Evolutionary conservation across 148 eudicot genomes (phyloP).

Genomic region (Silene uniflora): DNA sequence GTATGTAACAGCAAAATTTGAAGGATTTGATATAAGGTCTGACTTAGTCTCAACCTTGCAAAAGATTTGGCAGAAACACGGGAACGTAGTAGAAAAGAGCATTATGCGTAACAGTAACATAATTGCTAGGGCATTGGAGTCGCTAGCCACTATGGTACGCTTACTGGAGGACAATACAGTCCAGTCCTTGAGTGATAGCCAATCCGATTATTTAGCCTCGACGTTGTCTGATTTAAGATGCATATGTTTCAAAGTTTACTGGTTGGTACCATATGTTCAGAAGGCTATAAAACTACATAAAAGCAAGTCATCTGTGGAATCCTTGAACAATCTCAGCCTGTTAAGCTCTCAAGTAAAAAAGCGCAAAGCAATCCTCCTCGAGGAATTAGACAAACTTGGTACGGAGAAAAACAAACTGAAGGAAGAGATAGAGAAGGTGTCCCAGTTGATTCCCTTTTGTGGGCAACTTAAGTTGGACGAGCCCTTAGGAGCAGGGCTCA

Average conservation of each 20-base stretch:
- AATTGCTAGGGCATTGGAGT: constrained; percentile 14
- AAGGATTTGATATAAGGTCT: constrained; percentile 6
- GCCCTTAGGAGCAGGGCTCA: constrained; percentile 5
- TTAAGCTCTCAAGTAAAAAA: not conserved
- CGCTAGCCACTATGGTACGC: constrained; percentile 15
- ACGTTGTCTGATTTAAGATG: constrained; percentile 15
- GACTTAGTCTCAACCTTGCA: constrained; percentile 14
- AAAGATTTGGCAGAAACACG: constrained; percentile 22
- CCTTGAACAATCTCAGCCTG: not conserved
- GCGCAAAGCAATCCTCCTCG: not conserved
- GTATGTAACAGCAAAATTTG: not conserved
- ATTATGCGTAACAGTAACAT: constrained; percentile 1
- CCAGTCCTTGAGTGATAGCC: constrained; percentile 4
- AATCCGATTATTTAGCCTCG: constrained; percentile 15
- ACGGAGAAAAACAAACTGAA: constrained; percentile 6
- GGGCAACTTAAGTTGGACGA: constrained; percentile 10
- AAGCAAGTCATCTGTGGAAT: constrained; percentile 10
- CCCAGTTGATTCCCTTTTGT: not conserved
- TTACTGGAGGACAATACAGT: constrained; percentile 11
- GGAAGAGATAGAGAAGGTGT: constrained; percentile 9
- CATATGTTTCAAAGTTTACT: constrained; percentile 16
- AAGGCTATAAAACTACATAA: constrained; percentile 15
- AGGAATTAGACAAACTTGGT: not conserved
- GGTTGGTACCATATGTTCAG: constrained; percentile 13
- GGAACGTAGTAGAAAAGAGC: constrained; percentile 9